These are phyloP conservation scores for Pleurotus ostreatus DNA, from an alignment of 768 basidiomycete species.

Conservation along the genomic window DNA sequence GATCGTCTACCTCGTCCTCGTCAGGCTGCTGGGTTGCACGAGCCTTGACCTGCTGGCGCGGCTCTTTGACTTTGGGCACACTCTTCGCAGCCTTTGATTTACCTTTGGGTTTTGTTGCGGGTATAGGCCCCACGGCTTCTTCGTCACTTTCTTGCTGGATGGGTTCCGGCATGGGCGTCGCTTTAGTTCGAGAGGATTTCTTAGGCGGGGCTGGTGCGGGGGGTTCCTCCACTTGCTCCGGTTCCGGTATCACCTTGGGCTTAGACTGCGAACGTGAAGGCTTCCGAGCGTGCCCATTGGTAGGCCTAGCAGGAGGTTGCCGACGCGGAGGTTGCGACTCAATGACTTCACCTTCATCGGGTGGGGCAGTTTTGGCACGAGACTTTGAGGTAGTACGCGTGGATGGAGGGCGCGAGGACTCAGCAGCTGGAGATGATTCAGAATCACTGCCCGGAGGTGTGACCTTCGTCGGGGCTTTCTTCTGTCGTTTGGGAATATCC, in stretches of 20 bases:
- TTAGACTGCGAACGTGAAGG: conserved; percentile 3
- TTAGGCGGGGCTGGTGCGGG: conserved; percentile 9
- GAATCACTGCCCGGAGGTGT: conserved; percentile 1
- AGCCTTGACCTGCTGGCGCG: not conserved
- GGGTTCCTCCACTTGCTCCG: conserved; percentile 1
- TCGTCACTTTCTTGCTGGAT: conserved; percentile 9
- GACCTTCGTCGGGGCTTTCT: not conserved
- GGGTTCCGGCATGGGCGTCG: conserved; percentile 8
- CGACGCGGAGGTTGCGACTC: not conserved
- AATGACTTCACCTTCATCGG: conserved; percentile 12
- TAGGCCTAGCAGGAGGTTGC: not conserved
- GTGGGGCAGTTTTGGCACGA: not conserved
- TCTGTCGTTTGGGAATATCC: conserved; percentile 1
- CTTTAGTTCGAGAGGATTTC: conserved; percentile 20
- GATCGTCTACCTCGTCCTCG: not conserved
- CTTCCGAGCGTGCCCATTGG: not conserved
- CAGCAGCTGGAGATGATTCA: conserved; percentile 10
- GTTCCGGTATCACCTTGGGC: not conserved
- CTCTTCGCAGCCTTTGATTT: conserved; percentile 1
- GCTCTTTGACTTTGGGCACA: not conserved
- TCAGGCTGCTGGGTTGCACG: not conserved
- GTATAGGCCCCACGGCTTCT: conserved; percentile 6
- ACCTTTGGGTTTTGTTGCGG: not conserved
- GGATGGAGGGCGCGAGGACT: conserved; percentile 8
- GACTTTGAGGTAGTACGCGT: conserved; percentile 5